Base-by-base conservation (phyloP, 805 yeast genomes). In the Suhomyces sp. region DNA sequence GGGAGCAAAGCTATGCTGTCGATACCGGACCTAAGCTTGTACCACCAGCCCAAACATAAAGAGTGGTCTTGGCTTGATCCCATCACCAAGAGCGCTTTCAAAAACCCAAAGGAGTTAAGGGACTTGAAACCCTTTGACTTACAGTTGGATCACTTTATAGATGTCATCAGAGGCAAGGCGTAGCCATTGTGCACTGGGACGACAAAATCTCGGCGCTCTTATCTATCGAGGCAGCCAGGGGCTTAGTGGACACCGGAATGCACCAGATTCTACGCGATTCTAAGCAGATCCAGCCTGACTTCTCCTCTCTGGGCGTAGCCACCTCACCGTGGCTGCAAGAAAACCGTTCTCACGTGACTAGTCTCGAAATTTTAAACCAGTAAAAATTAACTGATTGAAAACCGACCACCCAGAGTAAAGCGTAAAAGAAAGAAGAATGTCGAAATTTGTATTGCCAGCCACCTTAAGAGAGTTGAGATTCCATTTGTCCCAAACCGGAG, bases 401-500 rank as follows among this genome's bases (percentile, higher is more conserved):
- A 17, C 25, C 27, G 19, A 21, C 48, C 21, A 27, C 33, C 27
- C 22, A 31, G 22, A 31, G 35, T 31, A 33, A 25, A 41, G 12
- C 46, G 22, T 9, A 17, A n/a, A 15, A 17, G 15, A 44, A 21
- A 22, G 25, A 54, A 58, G 15, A 52, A 74, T 74, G 78, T 71
- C 79, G 43, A 75, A 73, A 56, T 75, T 67, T 55, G 69, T 71
- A 31, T 62, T 76, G 52, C 81, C 85, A n/a, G 66, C 71, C 31
- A 80, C 87, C 9, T 78, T 89, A 57, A 87, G 78, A 66, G 96
- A 89, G 75, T 77, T 89, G 63, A 81, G 96, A 69, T 86, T 88
- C 71, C 90, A 89, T 64, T 76, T 89, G 57, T 85, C 90, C 29
- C 94, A 87, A 69, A 78, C 85, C n/a, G 87, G 87, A n/a, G 82